Conservation (phyloP, 2,329 filamentous ascomycete species). For the Colletotrichum destructivum region DNA sequence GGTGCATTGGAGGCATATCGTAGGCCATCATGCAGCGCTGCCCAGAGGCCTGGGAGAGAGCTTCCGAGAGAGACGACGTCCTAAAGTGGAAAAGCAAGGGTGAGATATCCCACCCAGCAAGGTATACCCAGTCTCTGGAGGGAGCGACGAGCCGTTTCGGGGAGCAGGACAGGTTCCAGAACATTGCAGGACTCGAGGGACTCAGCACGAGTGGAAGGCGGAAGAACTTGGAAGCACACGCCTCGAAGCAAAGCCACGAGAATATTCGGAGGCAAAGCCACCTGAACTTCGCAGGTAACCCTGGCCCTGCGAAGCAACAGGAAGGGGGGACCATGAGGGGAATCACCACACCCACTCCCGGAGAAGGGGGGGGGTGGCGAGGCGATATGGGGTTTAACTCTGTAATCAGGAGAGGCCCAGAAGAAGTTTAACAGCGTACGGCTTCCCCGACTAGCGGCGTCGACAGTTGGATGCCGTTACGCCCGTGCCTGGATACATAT, state of each 20-base stretch:
- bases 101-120: background rate
- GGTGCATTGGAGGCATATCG: background rate
- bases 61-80: background rate
- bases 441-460: slow-evolving; percentile 13
- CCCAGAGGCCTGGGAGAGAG: background rate
- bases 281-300: slow-evolving; percentile 39
- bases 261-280: slow-evolving; percentile 29
- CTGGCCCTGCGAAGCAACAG: slow-evolving; percentile 26
- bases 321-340: slow-evolving; percentile 7
- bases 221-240: background rate
- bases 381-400: too few species aligned
- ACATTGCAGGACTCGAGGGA: background rate
- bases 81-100: background rate
- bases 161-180: slow-evolving; percentile 4
- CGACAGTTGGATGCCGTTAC: background rate
- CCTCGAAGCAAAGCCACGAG: slow-evolving; percentile 12
- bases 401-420: background rate
- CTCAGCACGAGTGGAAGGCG: background rate
- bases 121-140: background rate
- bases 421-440: slow-evolving; percentile 5
- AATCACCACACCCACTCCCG: slow-evolving; percentile 9
- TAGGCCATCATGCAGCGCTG: background rate
- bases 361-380: too few species aligned
- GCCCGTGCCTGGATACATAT: background rate
- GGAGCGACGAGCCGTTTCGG: background rate